Evolutionary conservation across 2,329 filamentous ascomycete species (phyloP).

Genomic region (Apiospora koreana): DNA sequence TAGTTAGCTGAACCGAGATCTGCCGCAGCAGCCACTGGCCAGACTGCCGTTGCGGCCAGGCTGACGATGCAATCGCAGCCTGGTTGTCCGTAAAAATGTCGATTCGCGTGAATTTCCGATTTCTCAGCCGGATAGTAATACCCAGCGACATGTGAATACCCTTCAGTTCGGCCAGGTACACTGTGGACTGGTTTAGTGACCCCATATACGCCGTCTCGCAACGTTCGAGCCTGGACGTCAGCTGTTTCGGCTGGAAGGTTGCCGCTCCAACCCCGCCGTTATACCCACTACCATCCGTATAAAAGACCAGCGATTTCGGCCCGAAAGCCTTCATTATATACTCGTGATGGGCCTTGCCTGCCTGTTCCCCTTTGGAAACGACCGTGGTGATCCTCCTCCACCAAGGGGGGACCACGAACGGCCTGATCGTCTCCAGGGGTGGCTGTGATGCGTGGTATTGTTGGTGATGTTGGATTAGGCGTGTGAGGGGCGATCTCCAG

Average conservation of each 20-base stretch:
- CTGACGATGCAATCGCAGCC: background rate
- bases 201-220: too few relatives aligned
- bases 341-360: background rate
- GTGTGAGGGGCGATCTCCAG: background rate
- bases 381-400: background rate
- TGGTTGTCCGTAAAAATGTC: background rate
- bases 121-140: background rate
- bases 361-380: background rate
- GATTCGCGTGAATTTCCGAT: background rate
- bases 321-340: background rate
- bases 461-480: background rate
- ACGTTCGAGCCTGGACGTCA: background rate
- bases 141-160: too few relatives aligned
- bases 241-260: background rate
- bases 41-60: background rate
- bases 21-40: background rate
- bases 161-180: too few relatives aligned
- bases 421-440: background rate
- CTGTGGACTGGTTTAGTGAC: too few relatives aligned
- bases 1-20: background rate
- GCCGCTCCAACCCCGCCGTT: background rate
- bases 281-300: background rate
- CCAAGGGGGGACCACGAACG: background rate
- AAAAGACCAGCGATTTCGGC: background rate
- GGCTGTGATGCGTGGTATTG: background rate